Evolutionary conservation across 2,329 filamentous ascomycete species (phyloP).

Genomic region (Xylaria sp.): DNA sequence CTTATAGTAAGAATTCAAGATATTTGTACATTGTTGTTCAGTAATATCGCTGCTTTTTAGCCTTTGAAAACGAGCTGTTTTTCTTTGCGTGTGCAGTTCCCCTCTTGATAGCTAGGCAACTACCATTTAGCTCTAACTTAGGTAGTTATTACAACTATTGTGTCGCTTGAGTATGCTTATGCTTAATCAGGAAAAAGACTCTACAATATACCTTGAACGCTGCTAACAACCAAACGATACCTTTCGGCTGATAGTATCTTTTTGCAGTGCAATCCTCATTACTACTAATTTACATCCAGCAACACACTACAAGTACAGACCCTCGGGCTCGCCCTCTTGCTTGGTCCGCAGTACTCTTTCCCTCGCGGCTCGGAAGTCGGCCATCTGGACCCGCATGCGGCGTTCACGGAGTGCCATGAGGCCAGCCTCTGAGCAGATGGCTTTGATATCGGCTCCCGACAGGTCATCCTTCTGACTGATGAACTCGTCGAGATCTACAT

Average conservation of each 20-base stretch:
- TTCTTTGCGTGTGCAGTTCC: too few species aligned
- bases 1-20: too few species aligned
- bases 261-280: neutral
- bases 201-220: neutral
- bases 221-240: neutral
- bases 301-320: constrained; percentile 86
- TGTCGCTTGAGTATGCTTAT: too few species aligned
- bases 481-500: constrained; percentile 98
- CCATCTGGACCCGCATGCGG: constrained; percentile 98
- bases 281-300: constrained; percentile 25
- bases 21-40: too few species aligned
- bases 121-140: too few species aligned
- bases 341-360: constrained; percentile 98
- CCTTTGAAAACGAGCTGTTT: too few species aligned
- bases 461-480: constrained; percentile 98
- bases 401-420: constrained; percentile 93
- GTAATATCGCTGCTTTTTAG: too few species aligned
- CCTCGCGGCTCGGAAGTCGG: constrained; percentile 91
- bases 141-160: too few species aligned
- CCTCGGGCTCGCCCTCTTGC: constrained; percentile 97
- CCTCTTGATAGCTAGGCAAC: too few species aligned
- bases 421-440: constrained; percentile 97
- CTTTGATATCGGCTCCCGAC: constrained; percentile 97
- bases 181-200: too few species aligned
- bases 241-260: neutral